Conservation (phyloP, 768 basidiomycete genomes). For the Kwoniella mangroviensis region DNA sequence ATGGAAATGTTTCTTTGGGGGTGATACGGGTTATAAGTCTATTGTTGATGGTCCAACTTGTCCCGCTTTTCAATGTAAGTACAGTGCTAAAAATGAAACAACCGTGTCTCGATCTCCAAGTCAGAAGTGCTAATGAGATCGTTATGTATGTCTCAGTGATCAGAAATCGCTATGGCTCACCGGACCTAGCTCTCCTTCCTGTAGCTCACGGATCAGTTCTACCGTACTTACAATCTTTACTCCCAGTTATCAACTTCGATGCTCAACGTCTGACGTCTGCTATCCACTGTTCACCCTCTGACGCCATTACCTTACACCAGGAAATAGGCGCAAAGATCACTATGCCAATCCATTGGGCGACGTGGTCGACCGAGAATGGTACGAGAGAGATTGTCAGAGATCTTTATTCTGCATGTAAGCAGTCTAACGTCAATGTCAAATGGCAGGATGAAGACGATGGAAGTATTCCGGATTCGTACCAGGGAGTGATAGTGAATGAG, state of each 20-base stretch:
- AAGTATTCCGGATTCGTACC: neutral
- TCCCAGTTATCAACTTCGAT: neutral
- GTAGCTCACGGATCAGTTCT: constrained; percentile 4
- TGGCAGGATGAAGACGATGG: neutral
- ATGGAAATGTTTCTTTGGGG: constrained; percentile 18
- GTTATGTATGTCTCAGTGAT: neutral
- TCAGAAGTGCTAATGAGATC: no score
- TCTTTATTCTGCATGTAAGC: neutral
- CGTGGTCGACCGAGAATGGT: constrained; percentile 4
- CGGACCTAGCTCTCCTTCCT: constrained; percentile 15
- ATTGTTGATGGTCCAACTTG: neutral
- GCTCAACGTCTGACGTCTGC: neutral
- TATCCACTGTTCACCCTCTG: constrained; percentile 7
- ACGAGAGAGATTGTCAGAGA: neutral
- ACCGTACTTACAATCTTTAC: neutral
- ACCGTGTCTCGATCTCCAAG: no score
- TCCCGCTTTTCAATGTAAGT: constrained; percentile 7
- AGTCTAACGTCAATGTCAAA: neutral
- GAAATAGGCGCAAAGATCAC: neutral
- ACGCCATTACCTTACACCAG: constrained; percentile 2
- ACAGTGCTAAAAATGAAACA: no score
- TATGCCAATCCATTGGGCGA: constrained; percentile 15
- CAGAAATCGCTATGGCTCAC: constrained; percentile 8
- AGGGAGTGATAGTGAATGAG: neutral
- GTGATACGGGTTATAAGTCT: constrained; percentile 13